phyloP scores from a whole-genome alignment of 2,329 filamentous ascomycete genomes.

The Botrytis galanthina region DNA sequence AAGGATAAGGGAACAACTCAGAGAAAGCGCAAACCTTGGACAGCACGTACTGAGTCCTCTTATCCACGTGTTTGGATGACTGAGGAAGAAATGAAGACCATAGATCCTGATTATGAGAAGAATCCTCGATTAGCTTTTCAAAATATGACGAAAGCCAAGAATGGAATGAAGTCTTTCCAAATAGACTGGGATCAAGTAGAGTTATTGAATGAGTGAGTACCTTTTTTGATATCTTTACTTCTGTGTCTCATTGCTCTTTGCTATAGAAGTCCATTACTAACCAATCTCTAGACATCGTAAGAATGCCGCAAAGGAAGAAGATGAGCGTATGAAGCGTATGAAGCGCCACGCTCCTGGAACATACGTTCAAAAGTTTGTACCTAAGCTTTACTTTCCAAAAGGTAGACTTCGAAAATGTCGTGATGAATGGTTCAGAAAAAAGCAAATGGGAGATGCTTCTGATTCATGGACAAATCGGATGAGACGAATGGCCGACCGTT shows the following conservation, averaged over 20 bases:
- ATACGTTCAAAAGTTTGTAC: background rate
- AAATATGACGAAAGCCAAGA: background rate
- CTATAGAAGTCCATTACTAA: background rate
- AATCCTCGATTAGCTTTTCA: background rate
- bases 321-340: background rate
- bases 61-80: background rate
- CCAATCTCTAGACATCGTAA: background rate
- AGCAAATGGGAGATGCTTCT: background rate
- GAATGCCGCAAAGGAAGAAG: background rate
- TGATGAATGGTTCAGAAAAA: background rate
- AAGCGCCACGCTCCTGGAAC: background rate
- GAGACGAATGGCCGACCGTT: background rate
- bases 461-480: background rate
- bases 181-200: background rate
- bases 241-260: background rate
- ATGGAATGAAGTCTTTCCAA: background rate
- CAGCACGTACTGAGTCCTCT: background rate
- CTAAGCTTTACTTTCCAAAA: background rate
- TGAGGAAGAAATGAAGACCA: background rate
- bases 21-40: background rate
- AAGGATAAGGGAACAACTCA: background rate
- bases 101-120: background rate
- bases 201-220: background rate
- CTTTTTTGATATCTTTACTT: background rate
- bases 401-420: background rate